Conservation (phyloP, 2,329 filamentous ascomycete species). For the Aureobasidium sp. region DNA sequence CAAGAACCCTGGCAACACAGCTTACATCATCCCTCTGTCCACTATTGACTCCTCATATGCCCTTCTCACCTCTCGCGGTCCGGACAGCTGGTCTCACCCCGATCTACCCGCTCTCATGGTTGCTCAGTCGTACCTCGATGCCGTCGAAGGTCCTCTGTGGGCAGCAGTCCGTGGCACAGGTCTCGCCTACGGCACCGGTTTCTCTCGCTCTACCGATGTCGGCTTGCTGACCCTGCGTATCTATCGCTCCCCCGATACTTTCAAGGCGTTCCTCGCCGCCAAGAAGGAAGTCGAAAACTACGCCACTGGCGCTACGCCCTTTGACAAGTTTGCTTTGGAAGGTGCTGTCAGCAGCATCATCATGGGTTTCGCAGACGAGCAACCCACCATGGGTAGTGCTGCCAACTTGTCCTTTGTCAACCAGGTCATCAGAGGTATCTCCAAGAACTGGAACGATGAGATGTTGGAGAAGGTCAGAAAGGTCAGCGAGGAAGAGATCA, state of each 20-base stretch:
- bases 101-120: slow-evolving; percentile 78
- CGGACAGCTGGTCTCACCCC: slow-evolving; percentile 67
- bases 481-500: slow-evolving; percentile 70
- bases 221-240: slow-evolving; percentile 78
- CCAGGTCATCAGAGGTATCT: slow-evolving; percentile 67
- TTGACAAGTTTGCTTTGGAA: slow-evolving; percentile 78
- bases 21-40: slow-evolving; percentile 80
- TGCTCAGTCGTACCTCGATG: slow-evolving; percentile 82
- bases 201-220: slow-evolving; percentile 67
- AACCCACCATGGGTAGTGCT: slow-evolving; percentile 74
- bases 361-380: slow-evolving; percentile 75
- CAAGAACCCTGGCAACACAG: slow-evolving; percentile 62
- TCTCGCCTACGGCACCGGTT: slow-evolving; percentile 80
- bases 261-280: slow-evolving; percentile 73
- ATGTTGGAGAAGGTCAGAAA: slow-evolving; percentile 69
- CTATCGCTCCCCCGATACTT: slow-evolving; percentile 82
- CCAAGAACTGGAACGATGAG: slow-evolving; percentile 67
- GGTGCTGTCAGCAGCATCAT: slow-evolving; percentile 88
- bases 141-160: slow-evolving; percentile 92
- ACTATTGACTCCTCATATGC: slow-evolving; percentile 89
- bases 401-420: slow-evolving; percentile 77
- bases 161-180: slow-evolving; percentile 86
- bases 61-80: slow-evolving; percentile 64
- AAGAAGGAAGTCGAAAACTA: slow-evolving; percentile 67
- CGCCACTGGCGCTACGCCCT: slow-evolving; percentile 58